Evolutionary conservation across 2,329 filamentous ascomycete species (phyloP).

Genomic region (Colletotrichum viniferum): DNA sequence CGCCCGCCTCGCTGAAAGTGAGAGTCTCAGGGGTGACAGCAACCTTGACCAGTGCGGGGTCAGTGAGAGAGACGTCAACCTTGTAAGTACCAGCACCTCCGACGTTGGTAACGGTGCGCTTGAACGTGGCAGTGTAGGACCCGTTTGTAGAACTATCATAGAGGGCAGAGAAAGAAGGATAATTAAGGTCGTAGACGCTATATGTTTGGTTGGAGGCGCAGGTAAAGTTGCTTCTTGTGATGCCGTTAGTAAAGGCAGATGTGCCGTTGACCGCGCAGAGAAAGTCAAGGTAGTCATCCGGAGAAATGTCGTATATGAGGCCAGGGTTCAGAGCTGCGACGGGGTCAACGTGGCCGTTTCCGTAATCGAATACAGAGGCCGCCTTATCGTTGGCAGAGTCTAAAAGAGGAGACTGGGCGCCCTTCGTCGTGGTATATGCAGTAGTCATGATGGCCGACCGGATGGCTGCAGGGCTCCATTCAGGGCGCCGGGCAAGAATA

Average conservation of each 20-base stretch:
- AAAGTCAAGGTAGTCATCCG: conserved; percentile 26
- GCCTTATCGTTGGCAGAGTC: neutral
- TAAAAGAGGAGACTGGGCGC: neutral
- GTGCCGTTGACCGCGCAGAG: conserved; percentile 27
- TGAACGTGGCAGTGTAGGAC: conserved; percentile 15
- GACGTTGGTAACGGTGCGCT: conserved; percentile 12
- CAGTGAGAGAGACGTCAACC: neutral
- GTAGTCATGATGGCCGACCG: conserved; percentile 20
- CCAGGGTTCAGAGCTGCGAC: conserved; percentile 28
- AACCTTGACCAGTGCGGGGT: neutral
- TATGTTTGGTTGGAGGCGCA: neutral
- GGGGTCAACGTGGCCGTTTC: conserved; percentile 20
- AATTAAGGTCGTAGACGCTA: conserved; percentile 18
- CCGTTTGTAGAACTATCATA: conserved; percentile 1
- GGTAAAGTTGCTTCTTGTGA: conserved; percentile 8
- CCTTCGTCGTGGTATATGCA: neutral
- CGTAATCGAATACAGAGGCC: conserved; percentile 8
- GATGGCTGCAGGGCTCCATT: conserved; percentile 12
- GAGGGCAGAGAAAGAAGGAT: conserved; percentile 10
- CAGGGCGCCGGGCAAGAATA: conserved; percentile 15
- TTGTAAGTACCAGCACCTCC: conserved; percentile 9
- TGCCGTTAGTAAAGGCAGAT: neutral
- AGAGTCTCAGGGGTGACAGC: neutral
- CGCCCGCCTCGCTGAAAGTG: neutral
- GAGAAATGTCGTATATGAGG: conserved; percentile 21